Percentiles rank a stretch among this genome's conserved stretches.
Conservation (phyloP, 2,329 filamentous ascomycete genomes). For the Aspergillus proliferans region DNA sequence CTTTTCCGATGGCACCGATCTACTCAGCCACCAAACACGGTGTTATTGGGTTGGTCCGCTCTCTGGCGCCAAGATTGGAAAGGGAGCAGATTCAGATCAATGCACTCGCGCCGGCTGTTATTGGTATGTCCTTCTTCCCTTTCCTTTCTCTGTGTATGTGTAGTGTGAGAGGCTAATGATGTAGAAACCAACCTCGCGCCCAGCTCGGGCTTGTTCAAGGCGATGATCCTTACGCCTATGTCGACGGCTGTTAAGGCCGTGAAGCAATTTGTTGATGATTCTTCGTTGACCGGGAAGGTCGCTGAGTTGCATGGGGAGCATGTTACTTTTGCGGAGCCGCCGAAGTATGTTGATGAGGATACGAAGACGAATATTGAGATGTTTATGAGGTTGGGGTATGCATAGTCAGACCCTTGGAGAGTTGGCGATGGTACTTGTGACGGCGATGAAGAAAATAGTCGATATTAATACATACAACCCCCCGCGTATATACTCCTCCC, state of each 20-base stretch:
- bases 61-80: slow-evolving; percentile 37
- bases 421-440: background rate
- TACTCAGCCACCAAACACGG: slow-evolving; percentile 47
- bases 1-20: slow-evolving; percentile 46
- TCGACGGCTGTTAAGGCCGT: slow-evolving; percentile 43
- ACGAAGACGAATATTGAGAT: slow-evolving; percentile 43
- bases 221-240: slow-evolving; percentile 49
- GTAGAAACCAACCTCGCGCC: slow-evolving; percentile 45
- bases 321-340: slow-evolving; percentile 43
- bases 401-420: slow-evolving; percentile 21
- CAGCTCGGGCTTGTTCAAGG: slow-evolving; percentile 38
- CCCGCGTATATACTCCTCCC: background rate
- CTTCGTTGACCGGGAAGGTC: slow-evolving; percentile 39
- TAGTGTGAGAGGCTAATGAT: background rate
- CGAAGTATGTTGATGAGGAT: slow-evolving; percentile 45
- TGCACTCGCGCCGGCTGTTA: slow-evolving; percentile 45
- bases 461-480: background rate
- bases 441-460: background rate
- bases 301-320: slow-evolving; percentile 48
- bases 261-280: slow-evolving; percentile 36
- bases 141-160: background rate
- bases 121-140: slow-evolving; percentile 33
- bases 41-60: slow-evolving; percentile 47
- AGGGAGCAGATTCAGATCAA: slow-evolving; percentile 46
- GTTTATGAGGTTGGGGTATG: slow-evolving; percentile 45